A percentile compares a stretch with the other conserved stretches of the same genome.
These are phyloP conservation scores for Stromatinia cepivora DNA, from an alignment of 2,329 filamentous ascomycete species.

Conservation along the genomic window DNA sequence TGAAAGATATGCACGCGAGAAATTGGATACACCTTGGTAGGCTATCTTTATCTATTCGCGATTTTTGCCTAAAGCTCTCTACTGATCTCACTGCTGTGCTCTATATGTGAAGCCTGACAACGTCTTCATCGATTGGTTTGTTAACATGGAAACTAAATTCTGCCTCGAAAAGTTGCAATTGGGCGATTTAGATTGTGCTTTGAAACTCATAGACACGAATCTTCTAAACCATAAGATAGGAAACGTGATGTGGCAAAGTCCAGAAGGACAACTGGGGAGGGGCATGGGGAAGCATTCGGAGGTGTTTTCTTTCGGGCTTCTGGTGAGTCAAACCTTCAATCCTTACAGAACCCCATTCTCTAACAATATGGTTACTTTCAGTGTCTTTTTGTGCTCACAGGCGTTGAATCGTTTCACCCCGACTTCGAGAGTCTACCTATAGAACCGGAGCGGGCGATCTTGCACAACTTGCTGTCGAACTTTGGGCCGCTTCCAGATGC, in stretches of 20 bases:
- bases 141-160: slow-evolving; percentile 17
- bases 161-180: slow-evolving; percentile 20
- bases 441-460: slow-evolving; percentile 38
- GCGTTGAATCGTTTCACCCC: slow-evolving; percentile 34
- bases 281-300: slow-evolving; percentile 30
- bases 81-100: neutral
- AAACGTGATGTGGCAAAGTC: slow-evolving; percentile 30
- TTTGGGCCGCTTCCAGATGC: slow-evolving; percentile 38
- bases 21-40: slow-evolving; percentile 29
- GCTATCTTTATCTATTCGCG: neutral
- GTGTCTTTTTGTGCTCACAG: slow-evolving; percentile 36
- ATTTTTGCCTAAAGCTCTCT: slow-evolving; percentile 13
- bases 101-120: slow-evolving; percentile 25
- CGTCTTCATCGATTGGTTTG: slow-evolving; percentile 25
- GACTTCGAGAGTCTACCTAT: slow-evolving; percentile 33
- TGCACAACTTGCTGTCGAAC: slow-evolving; percentile 38
- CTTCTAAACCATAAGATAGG: slow-evolving; percentile 26
- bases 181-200: slow-evolving; percentile 25
- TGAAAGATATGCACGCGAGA: slow-evolving; percentile 26
- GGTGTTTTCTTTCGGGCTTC: slow-evolving; percentile 28
- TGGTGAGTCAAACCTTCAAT: slow-evolving; percentile 25
- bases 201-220: slow-evolving; percentile 25
- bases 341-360: slow-evolving; percentile 1
- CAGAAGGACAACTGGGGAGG: slow-evolving; percentile 26
- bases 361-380: slow-evolving; percentile 25